Evolutionary conservation across 2,329 filamentous ascomycete genomes (phyloP).

Genomic region (Epichloe sibirici): DNA sequence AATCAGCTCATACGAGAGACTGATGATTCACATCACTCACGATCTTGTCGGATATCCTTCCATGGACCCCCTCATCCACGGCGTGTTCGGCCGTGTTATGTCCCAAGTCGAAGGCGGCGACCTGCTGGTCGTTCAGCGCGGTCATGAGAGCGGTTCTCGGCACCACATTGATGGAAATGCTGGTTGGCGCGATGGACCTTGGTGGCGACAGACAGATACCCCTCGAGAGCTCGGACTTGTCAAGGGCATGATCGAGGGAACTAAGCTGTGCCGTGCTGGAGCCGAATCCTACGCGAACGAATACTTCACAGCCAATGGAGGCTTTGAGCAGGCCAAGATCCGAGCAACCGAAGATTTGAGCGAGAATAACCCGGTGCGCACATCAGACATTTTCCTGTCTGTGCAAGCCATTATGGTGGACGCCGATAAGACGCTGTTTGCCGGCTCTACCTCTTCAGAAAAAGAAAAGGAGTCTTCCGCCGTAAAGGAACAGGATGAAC

Average conservation of each 20-base stretch:
- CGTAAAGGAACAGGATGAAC: conserved; percentile 36
- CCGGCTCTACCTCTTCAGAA: conserved; percentile 38
- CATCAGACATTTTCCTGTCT: conserved; percentile 89
- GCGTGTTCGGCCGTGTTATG: conserved; percentile 91
- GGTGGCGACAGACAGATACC: conserved; percentile 69
- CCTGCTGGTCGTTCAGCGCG: conserved; percentile 84
- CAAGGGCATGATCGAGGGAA: conserved; percentile 71
- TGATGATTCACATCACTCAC: conserved; percentile 95
- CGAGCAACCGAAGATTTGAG: conserved; percentile 67
- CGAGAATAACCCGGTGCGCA: conserved; percentile 80
- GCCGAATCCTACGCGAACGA: conserved; percentile 81
- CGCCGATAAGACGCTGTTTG: conserved; percentile 55
- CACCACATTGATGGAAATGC: conserved; percentile 45
- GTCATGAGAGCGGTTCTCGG: conserved; percentile 67
- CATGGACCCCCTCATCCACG: conserved; percentile 83
- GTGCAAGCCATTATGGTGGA: conserved; percentile 72
- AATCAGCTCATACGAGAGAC: conserved; percentile 90
- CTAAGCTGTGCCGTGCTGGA: conserved; percentile 78
- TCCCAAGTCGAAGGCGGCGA: conserved; percentile 97
- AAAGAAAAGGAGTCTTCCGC: conserved; percentile 43
- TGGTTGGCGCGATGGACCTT: conserved; percentile 88
- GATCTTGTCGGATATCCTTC: conserved; percentile 91
- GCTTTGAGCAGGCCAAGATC: conserved; percentile 67
- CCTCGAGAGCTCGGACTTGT: conserved; percentile 70
- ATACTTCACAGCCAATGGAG: conserved; percentile 68